Evolutionary conservation across 306 rosid genomes (phyloP).

Genomic region (Quillaja saponaria): DNA sequence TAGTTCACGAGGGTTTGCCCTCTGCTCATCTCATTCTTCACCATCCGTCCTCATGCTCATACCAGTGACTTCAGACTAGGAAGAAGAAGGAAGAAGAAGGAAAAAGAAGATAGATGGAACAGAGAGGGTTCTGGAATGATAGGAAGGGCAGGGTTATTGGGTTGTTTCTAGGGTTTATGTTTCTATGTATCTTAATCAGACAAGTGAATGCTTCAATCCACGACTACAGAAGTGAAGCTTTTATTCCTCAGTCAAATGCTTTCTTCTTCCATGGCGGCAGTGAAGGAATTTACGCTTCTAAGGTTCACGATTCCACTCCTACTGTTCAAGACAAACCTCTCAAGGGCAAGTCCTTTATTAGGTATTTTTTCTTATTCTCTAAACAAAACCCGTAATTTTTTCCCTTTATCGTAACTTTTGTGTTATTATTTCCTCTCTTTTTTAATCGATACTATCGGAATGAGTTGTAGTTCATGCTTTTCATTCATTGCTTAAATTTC

Average conservation of each 20-base stretch:
- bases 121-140: background rate
- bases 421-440: too few relatives aligned
- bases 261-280: constrained; percentile 84
- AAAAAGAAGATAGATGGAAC: background rate
- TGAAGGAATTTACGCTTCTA: constrained; percentile 58
- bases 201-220: constrained; percentile 63
- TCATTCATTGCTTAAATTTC: too few relatives aligned
- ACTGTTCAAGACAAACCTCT: constrained; percentile 30
- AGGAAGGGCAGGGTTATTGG: constrained; percentile 1
- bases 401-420: too few relatives aligned
- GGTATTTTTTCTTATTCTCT: too few relatives aligned
- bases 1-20: too few relatives aligned
- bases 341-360: constrained; percentile 56
- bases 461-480: too few relatives aligned
- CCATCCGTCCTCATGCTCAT: too few relatives aligned
- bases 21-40: too few relatives aligned
- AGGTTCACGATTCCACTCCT: constrained; percentile 16
- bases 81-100: background rate
- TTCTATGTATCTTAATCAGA: constrained; percentile 19
- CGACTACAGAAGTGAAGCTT: constrained; percentile 59
- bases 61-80: background rate
- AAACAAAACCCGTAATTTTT: too few relatives aligned
- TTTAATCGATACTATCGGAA: too few relatives aligned
- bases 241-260: constrained; percentile 72
- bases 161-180: constrained; percentile 11